These are phyloP conservation scores for Ogataea pilisensis DNA, from an alignment of 805 yeast species.

Conservation along the genomic window DNA sequence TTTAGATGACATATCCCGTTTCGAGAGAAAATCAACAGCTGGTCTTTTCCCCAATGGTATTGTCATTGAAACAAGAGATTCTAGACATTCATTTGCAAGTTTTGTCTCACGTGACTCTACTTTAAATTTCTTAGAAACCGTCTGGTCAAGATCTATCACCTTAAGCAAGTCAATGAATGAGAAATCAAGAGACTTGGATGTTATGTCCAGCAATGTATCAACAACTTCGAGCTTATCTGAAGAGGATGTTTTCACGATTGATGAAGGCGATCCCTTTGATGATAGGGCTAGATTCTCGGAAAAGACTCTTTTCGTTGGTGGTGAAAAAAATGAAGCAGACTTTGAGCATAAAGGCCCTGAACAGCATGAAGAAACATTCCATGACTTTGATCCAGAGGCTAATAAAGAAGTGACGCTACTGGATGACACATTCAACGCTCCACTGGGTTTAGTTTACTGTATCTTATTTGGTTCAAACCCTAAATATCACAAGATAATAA, in stretches of 20 bases:
- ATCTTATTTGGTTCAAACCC: constrained; percentile 64
- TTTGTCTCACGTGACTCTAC: constrained; percentile 80
- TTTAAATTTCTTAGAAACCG: constrained; percentile 59
- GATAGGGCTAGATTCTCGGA: no score
- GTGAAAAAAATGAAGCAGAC: no score
- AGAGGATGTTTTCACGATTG: constrained; percentile 29
- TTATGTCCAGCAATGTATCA: constrained; percentile 14
- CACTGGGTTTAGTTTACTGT: constrained; percentile 71
- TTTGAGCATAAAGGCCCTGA: no score
- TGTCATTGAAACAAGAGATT: constrained; percentile 57
- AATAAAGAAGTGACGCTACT: constrained; percentile 51
- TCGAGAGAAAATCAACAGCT: constrained; percentile 82
- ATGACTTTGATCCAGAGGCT: constrained; percentile 39
- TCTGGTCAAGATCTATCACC: constrained; percentile 56
- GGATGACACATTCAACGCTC: constrained; percentile 52
- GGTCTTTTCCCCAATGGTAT: constrained; percentile 92
- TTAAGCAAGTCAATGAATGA: constrained; percentile 26
- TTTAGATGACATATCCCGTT: constrained; percentile 60
- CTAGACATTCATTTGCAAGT: constrained; percentile 78
- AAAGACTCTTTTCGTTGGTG: no score
- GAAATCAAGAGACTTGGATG: constrained; percentile 22
- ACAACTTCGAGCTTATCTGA: constrained; percentile 22
- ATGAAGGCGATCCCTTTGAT: constrained; percentile 28
- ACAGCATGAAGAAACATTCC: constrained; percentile 54
- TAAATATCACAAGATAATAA: constrained; percentile 33